These are phyloP conservation scores for Letharia lupina DNA, from an alignment of 495 filamentous ascomycete species.

Conservation along the genomic window DNA sequence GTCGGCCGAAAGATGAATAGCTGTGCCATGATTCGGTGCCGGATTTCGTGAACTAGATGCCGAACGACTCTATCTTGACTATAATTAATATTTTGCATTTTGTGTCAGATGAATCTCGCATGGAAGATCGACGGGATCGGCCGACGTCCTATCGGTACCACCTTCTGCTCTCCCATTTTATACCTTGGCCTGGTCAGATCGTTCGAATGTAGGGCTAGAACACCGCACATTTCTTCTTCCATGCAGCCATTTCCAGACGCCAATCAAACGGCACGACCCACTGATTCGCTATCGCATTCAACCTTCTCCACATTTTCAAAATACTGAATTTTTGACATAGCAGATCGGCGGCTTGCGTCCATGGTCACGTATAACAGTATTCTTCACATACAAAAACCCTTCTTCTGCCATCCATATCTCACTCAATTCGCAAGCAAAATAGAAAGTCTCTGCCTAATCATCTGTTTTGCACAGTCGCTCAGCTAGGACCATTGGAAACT, in stretches of 20 bases:
- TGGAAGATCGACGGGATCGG: slow-evolving; percentile 7
- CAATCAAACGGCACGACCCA: background rate
- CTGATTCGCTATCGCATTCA: background rate
- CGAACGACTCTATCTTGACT: background rate
- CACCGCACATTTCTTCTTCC: background rate
- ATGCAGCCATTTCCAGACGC: background rate
- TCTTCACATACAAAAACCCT: background rate
- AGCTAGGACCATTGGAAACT: background rate
- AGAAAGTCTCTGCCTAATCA: background rate
- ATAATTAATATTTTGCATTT: background rate
- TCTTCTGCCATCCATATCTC: background rate
- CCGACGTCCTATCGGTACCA: background rate
- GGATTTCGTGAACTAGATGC: background rate
- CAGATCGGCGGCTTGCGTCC: slow-evolving; percentile 17
- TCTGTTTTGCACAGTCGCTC: background rate
- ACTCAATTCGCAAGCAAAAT: background rate
- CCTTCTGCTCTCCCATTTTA: background rate
- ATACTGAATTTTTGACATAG: background rate
- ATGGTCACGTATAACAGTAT: background rate
- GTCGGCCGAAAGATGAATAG: background rate
- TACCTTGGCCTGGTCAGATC: background rate
- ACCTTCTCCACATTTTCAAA: background rate
- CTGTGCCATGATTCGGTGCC: background rate
- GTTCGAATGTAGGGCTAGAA: background rate
- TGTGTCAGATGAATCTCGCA: background rate